These are phyloP conservation scores for Solanum peruvianum DNA, from an alignment of 257 asterid species.

Conservation along the genomic window DNA sequence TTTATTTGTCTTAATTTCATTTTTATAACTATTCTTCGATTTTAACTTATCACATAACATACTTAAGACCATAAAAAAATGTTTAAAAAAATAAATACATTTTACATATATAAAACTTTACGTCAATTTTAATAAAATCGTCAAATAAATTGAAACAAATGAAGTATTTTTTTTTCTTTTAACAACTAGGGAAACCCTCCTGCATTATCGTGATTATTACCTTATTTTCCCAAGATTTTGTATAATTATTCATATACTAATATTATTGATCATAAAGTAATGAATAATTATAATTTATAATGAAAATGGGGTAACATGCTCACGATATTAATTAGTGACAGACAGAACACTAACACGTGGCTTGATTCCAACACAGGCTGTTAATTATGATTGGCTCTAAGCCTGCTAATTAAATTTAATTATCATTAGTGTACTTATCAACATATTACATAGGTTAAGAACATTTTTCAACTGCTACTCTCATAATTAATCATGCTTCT, in stretches of 20 bases:
- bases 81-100: not conserved
- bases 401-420: not conserved
- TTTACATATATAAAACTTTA: not conserved
- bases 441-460: not conserved
- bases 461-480: not conserved
- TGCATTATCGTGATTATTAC: not conserved
- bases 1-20: too few species aligned
- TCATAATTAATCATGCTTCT: not conserved
- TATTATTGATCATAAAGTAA: not conserved
- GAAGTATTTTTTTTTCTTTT: not conserved
- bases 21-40: too few species aligned
- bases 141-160: too few species aligned
- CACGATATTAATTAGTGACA: slow-evolving; percentile 27
- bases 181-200: not conserved
- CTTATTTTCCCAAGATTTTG: not conserved
- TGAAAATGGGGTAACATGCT: slow-evolving; percentile 32
- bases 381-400: not conserved
- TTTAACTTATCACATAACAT: not conserved
- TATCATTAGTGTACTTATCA: not conserved
- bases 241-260: not conserved
- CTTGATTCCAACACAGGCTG: slow-evolving; percentile 47
- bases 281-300: not conserved
- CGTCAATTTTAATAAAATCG: too few species aligned
- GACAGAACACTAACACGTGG: slow-evolving; percentile 39
- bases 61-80: too few species aligned